phyloP scores from a whole-genome alignment of 306 rosid species.

The Sophora flavescens region DNA sequence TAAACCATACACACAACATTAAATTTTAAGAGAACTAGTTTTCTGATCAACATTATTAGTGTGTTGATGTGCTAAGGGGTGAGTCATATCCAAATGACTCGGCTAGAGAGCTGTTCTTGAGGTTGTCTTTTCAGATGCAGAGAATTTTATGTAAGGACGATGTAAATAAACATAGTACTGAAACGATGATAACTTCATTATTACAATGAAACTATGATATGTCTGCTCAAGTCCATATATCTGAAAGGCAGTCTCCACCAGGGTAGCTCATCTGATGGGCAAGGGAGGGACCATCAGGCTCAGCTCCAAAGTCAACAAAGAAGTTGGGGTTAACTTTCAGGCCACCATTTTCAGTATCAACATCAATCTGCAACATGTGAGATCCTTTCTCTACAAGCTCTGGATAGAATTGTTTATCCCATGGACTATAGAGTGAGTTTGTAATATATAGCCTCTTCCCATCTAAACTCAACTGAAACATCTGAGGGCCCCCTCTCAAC shows the following conservation, averaged over 20 bases:
- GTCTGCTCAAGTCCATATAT: constrained; percentile 64
- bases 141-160: not conserved
- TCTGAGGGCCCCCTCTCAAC: constrained; percentile 78
- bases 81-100: not conserved
- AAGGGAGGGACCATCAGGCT: constrained; percentile 76
- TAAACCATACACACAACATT: not conserved
- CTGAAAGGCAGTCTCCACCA: constrained; percentile 85
- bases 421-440: constrained; percentile 75
- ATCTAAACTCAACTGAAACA: constrained; percentile 78
- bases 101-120: not conserved
- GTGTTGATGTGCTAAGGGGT: not conserved
- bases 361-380: constrained; percentile 79
- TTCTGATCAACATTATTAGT: not conserved
- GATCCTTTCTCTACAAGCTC: constrained; percentile 72
- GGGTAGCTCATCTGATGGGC: constrained; percentile 87
- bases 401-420: constrained; percentile 86
- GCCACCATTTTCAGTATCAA: constrained; percentile 68
- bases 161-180: constrained; percentile 2
- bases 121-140: too few species aligned
- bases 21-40: too few species aligned
- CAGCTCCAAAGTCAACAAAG: constrained; percentile 75
- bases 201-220: constrained; percentile 3
- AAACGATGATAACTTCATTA: not conserved
- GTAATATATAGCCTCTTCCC: constrained; percentile 77
- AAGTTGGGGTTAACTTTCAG: constrained; percentile 64